Percentiles rank a stretch among this genome's conserved stretches.
These are phyloP conservation scores for Vitis rupestris DNA, from an alignment of 164 flowering plant species.

Conservation along the genomic window DNA sequence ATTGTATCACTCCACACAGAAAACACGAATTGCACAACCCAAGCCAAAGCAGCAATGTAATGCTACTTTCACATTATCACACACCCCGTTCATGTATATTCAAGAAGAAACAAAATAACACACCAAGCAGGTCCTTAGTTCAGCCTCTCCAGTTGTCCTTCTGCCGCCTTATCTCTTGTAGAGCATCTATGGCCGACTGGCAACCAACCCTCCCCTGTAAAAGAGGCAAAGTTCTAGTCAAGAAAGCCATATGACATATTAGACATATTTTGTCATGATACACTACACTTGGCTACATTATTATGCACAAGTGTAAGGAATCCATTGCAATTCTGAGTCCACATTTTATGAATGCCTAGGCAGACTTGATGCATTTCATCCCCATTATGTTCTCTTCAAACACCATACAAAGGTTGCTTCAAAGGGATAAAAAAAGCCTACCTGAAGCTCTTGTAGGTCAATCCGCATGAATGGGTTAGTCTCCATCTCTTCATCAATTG, in stretches of 20 bases:
- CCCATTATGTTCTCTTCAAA: not conserved
- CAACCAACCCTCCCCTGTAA: constrained; percentile 63
- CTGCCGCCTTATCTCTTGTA: constrained; percentile 56
- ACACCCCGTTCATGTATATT: not conserved
- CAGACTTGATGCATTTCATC: not conserved
- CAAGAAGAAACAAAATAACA: not conserved
- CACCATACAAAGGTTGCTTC: not conserved
- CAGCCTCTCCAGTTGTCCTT: constrained; percentile 90
- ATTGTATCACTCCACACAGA: too few species aligned
- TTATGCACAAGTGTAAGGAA: too few species aligned
- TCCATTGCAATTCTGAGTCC: too few species aligned
- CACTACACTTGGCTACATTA: not conserved
- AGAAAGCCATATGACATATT: not conserved
- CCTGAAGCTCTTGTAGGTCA: constrained; percentile 82
- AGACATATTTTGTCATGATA: not conserved
- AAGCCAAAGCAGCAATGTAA: too few species aligned
- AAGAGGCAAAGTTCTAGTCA: not conserved
- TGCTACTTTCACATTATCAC: not conserved
- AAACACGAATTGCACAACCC: too few species aligned
- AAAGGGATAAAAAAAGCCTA: constrained; percentile 9
- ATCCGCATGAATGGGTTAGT: constrained; percentile 91
- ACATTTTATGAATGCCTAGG: not conserved
- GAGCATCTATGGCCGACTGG: constrained; percentile 60
- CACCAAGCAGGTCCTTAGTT: constrained; percentile 9
- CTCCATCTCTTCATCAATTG: constrained; percentile 82